phyloP scores from a whole-genome alignment of 352 stramenopile species.

The Globisporangium ultimum region DNA sequence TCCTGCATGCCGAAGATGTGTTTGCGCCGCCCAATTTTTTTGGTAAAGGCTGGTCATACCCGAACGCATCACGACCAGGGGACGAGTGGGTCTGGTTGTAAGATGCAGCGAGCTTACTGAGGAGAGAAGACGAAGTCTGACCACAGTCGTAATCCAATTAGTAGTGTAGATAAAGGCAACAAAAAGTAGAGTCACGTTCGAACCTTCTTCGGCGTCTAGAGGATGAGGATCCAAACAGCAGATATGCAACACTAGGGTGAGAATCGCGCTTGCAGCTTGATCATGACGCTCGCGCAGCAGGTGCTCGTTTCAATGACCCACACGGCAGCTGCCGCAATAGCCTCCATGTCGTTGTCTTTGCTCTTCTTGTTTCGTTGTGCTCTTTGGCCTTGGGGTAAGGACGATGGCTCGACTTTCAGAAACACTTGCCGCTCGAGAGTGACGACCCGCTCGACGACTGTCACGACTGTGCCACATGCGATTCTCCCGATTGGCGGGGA shows the following conservation, averaged over 20 bases:
- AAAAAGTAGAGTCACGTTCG: too few relatives aligned
- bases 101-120: not conserved
- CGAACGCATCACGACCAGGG: slow-evolving; percentile 27
- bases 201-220: too few relatives aligned
- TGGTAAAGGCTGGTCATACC: slow-evolving; percentile 47
- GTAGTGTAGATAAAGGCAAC: too few relatives aligned
- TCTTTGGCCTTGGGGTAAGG: not conserved
- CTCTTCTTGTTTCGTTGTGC: not conserved
- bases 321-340: slow-evolving; percentile 1
- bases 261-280: slow-evolving; percentile 23
- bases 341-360: not conserved
- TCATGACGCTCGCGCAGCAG: slow-evolving; percentile 74
- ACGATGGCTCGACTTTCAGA: slow-evolving; percentile 20
- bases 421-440: slow-evolving; percentile 70
- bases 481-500: slow-evolving; percentile 55
- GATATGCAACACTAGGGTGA: not conserved
- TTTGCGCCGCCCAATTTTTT: slow-evolving; percentile 68
- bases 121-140: too few relatives aligned
- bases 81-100: slow-evolving; percentile 53
- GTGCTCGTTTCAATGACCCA: slow-evolving; percentile 82
- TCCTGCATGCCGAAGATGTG: slow-evolving; percentile 31
- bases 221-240: too few relatives aligned
- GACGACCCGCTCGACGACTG: slow-evolving; percentile 47
- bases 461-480: slow-evolving; percentile 49
- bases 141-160: too few relatives aligned